Conservation (phyloP, 345 rosid genomes). For the Acer yangbiense region DNA sequence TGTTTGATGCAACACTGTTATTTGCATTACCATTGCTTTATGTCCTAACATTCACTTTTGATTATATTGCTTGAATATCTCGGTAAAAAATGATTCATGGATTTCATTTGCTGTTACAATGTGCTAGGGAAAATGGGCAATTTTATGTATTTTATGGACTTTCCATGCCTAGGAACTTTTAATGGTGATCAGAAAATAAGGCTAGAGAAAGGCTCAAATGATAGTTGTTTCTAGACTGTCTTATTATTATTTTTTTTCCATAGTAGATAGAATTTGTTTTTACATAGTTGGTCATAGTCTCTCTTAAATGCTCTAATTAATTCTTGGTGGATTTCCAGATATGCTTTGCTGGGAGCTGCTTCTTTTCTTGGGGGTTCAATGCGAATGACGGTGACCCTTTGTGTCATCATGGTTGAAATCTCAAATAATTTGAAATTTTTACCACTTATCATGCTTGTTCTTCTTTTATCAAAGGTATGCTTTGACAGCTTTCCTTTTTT, state of each 20-base stretch:
- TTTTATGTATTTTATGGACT: background rate
- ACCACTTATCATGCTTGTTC: slow-evolving; percentile 98
- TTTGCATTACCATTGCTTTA: too few species aligned
- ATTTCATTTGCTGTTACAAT: too few species aligned
- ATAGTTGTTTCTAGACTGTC: background rate
- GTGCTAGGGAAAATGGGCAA: background rate
- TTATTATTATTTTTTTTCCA: too few species aligned
- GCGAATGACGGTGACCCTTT: slow-evolving; percentile 97
- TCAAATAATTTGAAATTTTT: slow-evolving; percentile 88
- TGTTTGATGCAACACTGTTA: too few species aligned
- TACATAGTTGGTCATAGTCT: background rate
- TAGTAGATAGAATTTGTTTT: background rate
- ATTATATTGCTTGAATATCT: too few species aligned
- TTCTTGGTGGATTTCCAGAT: slow-evolving; percentile 49
- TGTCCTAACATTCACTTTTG: too few species aligned
- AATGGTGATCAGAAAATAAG: background rate
- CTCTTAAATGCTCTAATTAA: slow-evolving; percentile 15
- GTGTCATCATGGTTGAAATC: slow-evolving; percentile 99
- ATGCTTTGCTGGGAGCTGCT: slow-evolving; percentile 98
- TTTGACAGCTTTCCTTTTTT: slow-evolving; percentile 3
- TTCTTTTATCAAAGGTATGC: slow-evolving; percentile 92
- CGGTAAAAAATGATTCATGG: too few species aligned
- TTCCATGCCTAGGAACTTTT: background rate
- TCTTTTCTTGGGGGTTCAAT: slow-evolving; percentile 98
- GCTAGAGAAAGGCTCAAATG: background rate